Base-by-base conservation (phyloP, 2,329 filamentous ascomycete species). In the Cryphonectria naterciae region DNA sequence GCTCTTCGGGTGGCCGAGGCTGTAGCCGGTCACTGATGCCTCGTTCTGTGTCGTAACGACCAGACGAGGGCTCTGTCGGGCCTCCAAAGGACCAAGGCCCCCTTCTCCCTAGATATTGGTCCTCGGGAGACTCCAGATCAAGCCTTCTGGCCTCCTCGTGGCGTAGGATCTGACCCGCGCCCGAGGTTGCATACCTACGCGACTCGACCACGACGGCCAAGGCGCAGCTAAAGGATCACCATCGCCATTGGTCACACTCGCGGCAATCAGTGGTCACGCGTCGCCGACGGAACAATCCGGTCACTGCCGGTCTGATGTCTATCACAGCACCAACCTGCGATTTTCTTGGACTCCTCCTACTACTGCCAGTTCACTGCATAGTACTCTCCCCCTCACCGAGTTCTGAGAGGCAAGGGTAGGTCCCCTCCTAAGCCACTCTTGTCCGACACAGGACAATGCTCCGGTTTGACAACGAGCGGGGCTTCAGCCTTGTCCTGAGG, bases 401-500 rank as follows among this genome's bases (percentile, higher is more conserved):
- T 5, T 15, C 22, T 61, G 58, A 22, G 32, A 39, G 19, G 25
- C 52, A 56, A 56, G 19, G 25, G 25, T 17, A 61, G 10, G 19
- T 25, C 10, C 35, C 32, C 35, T n/a, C 11, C 35, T 35, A 28
- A n/a, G 32, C 35, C 63, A n/a, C 15, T 43, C 43, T 49, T 65
- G 41, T 46, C 63, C 43, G 15, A 46, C 39, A 43, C n/a, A 19
- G 39, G 61, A 25, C 28, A 49, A 65, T 32, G 22, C 61, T 46
- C 61, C 61, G 61, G 25, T 64, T 32, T 65, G 63, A 65, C 63
- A 65, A 49, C 63, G 63, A 65, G n/a, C 43, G 63, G 41, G 41
- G 28, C 63, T 65, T 32, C 63, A 46, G 41, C 43, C 63, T 65
- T n/a, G 63, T 49, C 28, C n/a, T 41, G 25, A 28, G 32, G 63